Percentiles rank a stretch among this genome's conserved stretches.
These are phyloP conservation scores for Pezicula carpinea DNA, from an alignment of 2,329 filamentous ascomycete species.

Conservation along the genomic window DNA sequence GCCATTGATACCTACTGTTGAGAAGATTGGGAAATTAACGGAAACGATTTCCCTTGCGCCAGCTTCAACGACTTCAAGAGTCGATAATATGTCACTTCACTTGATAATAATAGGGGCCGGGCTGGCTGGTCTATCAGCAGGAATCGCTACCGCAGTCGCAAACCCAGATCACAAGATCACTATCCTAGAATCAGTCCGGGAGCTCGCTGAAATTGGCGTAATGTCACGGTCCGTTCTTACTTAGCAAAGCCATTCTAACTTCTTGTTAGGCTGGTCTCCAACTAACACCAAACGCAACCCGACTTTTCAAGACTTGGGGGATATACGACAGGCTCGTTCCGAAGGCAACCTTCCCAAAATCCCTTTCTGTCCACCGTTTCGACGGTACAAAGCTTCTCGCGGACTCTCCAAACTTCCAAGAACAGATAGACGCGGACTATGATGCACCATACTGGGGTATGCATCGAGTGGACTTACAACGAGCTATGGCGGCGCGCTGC, in stretches of 20 bases:
- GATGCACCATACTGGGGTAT: slow-evolving; percentile 38
- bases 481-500: slow-evolving; percentile 36
- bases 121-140: slow-evolving; percentile 36
- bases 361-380: slow-evolving; percentile 49
- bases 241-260: background rate
- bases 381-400: slow-evolving; percentile 34
- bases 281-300: slow-evolving; percentile 25
- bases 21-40: too few relatives aligned
- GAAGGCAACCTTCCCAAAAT: slow-evolving; percentile 35
- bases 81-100: slow-evolving; percentile 22
- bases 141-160: slow-evolving; percentile 29
- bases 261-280: slow-evolving; percentile 22
- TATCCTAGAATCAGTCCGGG: slow-evolving; percentile 37
- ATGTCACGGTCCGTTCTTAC: background rate
- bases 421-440: slow-evolving; percentile 17
- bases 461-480: slow-evolving; percentile 43
- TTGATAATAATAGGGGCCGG: slow-evolving; percentile 40
- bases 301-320: slow-evolving; percentile 25
- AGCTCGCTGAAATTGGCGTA: slow-evolving; percentile 33
- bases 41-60: too few relatives aligned
- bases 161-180: slow-evolving; percentile 35
- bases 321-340: slow-evolving; percentile 17
- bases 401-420: slow-evolving; percentile 19
- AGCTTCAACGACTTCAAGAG: too few relatives aligned
- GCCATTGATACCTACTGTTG: too few relatives aligned